These are phyloP conservation scores for Ceratobasidium sp. DNA, from an alignment of 1,284 basidiomycete genomes.

Conservation along the genomic window DNA sequence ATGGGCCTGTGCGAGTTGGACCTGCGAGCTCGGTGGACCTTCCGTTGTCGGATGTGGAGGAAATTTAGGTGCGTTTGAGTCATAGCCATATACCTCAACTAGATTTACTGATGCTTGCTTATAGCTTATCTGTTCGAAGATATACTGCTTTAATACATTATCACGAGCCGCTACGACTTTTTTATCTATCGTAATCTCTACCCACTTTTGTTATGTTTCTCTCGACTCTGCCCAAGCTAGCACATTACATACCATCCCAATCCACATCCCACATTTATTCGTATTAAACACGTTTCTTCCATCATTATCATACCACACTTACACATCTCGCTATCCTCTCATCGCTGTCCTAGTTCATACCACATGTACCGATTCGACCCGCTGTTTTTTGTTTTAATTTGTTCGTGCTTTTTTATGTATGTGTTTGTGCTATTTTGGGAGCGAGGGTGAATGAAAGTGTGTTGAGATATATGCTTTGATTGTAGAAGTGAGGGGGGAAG, in stretches of 20 bases:
- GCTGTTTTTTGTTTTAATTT: neutral
- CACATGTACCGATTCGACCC: neutral
- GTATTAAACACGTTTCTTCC: neutral
- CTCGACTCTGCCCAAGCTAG: slow-evolving; percentile 4
- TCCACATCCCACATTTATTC: neutral
- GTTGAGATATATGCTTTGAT: too few relatives aligned
- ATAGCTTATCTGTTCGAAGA: too few relatives aligned
- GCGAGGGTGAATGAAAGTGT: too few relatives aligned
- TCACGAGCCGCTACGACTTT: slow-evolving; percentile 12
- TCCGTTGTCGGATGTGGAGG: slow-evolving; percentile 17
- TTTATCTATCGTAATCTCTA: neutral
- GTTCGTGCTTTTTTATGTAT: slow-evolving; percentile 1
- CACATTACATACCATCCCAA: neutral
- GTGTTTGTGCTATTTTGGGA: slow-evolving; percentile 24
- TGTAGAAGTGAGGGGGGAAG: too few relatives aligned
- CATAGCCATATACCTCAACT: neutral
- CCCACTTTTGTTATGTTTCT: neutral
- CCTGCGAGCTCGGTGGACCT: slow-evolving; percentile 10
- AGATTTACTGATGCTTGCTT: neutral
- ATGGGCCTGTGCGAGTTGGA: neutral
- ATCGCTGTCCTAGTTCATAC: neutral
- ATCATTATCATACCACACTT: too few relatives aligned
- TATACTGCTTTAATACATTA: neutral
- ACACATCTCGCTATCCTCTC: neutral
- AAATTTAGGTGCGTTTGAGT: neutral